Evolutionary conservation across 2,329 filamentous ascomycete genomes (phyloP).

Genomic region (Gliomastix tumulicola): DNA sequence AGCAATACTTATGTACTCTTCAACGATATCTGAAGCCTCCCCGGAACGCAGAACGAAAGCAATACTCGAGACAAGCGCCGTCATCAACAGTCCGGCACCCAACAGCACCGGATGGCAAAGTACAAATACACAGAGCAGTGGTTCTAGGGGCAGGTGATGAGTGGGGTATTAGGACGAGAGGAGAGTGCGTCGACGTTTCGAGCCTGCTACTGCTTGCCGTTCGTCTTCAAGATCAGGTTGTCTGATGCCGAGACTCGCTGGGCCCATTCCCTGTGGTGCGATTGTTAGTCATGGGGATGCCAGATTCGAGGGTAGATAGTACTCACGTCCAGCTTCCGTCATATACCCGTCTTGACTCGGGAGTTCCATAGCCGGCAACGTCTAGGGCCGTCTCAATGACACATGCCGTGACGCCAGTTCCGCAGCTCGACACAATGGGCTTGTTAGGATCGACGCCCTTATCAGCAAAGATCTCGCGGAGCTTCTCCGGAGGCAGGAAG

Average conservation of each 20-base stretch:
- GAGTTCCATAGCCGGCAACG: slow-evolving; percentile 66
- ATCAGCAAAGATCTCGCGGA: slow-evolving; percentile 69
- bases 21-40: too few relatives aligned
- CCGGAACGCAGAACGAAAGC: too few relatives aligned
- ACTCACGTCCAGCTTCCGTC: slow-evolving; percentile 98
- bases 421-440: slow-evolving; percentile 82
- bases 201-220: too few relatives aligned
- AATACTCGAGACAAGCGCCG: too few relatives aligned
- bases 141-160: too few relatives aligned
- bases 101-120: too few relatives aligned
- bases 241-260: slow-evolving; percentile 57
- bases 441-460: slow-evolving; percentile 73
- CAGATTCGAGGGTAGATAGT: neutral
- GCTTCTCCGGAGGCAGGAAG: slow-evolving; percentile 63
- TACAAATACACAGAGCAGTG: too few relatives aligned
- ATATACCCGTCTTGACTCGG: slow-evolving; percentile 68
- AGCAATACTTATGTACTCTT: too few relatives aligned
- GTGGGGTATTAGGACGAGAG: too few relatives aligned
- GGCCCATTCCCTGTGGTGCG: slow-evolving; percentile 52
- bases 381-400: slow-evolving; percentile 82
- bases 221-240: slow-evolving; percentile 52
- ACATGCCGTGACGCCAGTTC: slow-evolving; percentile 89
- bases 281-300: slow-evolving; percentile 15
- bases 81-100: too few relatives aligned
- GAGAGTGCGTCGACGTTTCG: too few relatives aligned